Evolutionary conservation across 2,329 filamentous ascomycete species (phyloP).

Genomic region (Lachnellula arida): DNA sequence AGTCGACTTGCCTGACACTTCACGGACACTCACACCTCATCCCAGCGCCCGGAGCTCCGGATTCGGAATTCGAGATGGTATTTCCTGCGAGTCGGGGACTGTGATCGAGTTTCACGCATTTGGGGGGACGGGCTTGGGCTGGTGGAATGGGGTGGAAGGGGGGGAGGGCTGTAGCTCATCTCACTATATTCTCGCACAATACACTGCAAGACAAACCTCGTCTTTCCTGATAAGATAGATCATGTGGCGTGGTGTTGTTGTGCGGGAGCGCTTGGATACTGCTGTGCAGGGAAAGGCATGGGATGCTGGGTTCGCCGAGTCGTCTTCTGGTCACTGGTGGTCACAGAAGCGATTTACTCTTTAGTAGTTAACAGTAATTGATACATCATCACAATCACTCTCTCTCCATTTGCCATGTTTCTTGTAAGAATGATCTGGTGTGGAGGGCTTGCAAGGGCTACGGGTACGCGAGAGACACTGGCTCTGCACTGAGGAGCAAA

Average conservation of each 20-base stretch:
- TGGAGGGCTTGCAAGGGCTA: background rate
- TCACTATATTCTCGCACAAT: constrained; percentile 26
- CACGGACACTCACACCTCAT: constrained; percentile 3
- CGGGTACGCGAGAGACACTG: background rate
- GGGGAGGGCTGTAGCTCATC: constrained; percentile 28
- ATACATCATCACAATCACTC: background rate
- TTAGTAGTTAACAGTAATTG: constrained; percentile 24
- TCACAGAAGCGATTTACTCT: background rate
- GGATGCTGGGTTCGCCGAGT: constrained; percentile 21
- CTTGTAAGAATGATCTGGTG: background rate
- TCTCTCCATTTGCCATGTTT: background rate
- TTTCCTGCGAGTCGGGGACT: constrained; percentile 17
- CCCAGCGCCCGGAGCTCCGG: constrained; percentile 14
- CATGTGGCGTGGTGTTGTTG: constrained; percentile 1
- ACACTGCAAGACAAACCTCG: constrained; percentile 4
- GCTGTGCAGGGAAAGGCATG: constrained; percentile 19
- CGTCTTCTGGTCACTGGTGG: constrained; percentile 1
- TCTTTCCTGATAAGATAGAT: constrained; percentile 1
- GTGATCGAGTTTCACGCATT: background rate
- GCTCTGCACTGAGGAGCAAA: background rate
- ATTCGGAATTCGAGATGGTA: background rate
- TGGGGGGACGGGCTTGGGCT: background rate
- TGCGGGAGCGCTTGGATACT: constrained; percentile 14
- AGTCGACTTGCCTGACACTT: constrained; percentile 10
- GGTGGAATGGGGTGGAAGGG: constrained; percentile 4